Conservation (phyloP, 2,329 filamentous ascomycete species). For the Triangularia setosa region DNA sequence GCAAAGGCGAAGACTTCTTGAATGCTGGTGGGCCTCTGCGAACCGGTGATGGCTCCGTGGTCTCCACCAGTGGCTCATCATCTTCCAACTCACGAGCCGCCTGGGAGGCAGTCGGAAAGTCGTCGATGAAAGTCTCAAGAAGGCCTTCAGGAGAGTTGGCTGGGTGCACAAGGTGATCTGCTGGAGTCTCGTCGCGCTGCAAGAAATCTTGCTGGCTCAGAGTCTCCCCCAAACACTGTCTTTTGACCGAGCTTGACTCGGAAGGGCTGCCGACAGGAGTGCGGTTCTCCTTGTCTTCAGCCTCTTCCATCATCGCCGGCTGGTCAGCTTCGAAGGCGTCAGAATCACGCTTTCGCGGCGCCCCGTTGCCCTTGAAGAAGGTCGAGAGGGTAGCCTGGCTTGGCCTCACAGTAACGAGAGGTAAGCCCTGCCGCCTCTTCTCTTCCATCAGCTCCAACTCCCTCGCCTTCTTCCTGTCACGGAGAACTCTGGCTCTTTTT, state of each 20-base stretch:
- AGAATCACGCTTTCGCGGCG: conserved; percentile 19
- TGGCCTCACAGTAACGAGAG: conserved; percentile 50
- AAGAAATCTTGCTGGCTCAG: background rate
- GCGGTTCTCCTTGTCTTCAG: conserved; percentile 1
- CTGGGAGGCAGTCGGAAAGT: conserved; percentile 37
- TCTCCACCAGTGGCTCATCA: background rate
- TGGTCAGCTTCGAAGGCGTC: background rate
- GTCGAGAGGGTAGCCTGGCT: conserved; percentile 56
- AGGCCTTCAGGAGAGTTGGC: conserved; percentile 22
- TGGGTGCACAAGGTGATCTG: conserved; percentile 1
- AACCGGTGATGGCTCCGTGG: background rate
- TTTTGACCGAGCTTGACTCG: background rate
- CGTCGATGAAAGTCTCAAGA: conserved; percentile 25
- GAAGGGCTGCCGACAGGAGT: background rate
- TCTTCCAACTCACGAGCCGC: conserved; percentile 47
- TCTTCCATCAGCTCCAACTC: conserved; percentile 47
- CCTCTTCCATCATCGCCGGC: conserved; percentile 11
- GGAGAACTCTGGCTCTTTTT: conserved; percentile 44
- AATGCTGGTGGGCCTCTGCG: background rate
- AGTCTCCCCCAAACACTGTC: background rate
- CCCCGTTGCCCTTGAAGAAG: conserved; percentile 40
- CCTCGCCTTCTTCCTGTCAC: conserved; percentile 55
- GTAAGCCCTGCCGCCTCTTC: conserved; percentile 49
- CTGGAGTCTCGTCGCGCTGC: background rate
- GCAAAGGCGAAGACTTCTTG: background rate